Evolutionary conservation across 164 flowering plant genomes (phyloP).

Genomic region (Stephania japonica): DNA sequence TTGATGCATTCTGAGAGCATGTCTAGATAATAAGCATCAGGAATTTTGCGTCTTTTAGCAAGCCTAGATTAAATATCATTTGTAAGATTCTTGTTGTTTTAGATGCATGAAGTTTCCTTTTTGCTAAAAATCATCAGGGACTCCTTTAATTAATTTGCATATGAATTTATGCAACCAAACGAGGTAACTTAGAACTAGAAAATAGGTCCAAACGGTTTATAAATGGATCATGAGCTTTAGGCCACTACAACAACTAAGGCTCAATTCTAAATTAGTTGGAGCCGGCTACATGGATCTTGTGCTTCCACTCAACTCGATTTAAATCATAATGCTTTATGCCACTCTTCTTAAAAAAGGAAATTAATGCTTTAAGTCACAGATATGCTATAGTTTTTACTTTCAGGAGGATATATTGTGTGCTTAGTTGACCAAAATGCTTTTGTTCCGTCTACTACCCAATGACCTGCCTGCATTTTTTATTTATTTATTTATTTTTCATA

Average conservation of each 20-base stretch:
- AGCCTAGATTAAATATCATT: neutral
- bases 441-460: neutral
- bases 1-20: neutral
- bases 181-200: neutral
- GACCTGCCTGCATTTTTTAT: too few species aligned
- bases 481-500: too few species aligned
- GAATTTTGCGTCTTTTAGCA: neutral
- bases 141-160: too few species aligned
- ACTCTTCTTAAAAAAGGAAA: too few species aligned
- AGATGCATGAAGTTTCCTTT: neutral
- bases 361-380: neutral
- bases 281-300: too few species aligned
- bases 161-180: neutral
- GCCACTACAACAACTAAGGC: too few species aligned
- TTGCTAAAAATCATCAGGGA: neutral
- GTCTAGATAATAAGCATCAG: neutral
- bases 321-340: too few species aligned
- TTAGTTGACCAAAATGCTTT: neutral
- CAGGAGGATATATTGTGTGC: neutral
- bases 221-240: too few species aligned
- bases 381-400: neutral
- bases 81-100: neutral
- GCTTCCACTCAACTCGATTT: too few species aligned
- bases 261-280: too few species aligned
- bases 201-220: neutral